Conservation (phyloP, 176 grass and related monocot genomes). For the Raddia distichophylla region DNA sequence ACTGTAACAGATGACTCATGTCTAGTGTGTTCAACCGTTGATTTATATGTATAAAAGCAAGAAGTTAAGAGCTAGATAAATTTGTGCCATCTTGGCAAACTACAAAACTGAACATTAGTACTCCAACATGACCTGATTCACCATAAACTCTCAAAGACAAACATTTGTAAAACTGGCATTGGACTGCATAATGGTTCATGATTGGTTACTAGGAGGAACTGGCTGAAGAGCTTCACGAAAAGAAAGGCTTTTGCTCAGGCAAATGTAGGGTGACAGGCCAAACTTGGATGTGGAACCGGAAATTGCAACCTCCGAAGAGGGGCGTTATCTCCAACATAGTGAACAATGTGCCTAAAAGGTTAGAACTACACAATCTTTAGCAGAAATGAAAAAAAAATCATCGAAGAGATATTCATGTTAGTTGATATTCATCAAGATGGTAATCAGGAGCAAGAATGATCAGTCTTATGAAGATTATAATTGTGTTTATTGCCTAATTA, state of each 20-base stretch:
- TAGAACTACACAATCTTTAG: not conserved
- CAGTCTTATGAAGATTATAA: not conserved
- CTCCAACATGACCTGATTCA: not conserved
- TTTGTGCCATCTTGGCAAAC: not conserved
- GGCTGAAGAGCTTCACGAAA: not conserved
- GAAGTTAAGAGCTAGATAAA: not conserved
- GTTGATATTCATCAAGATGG: not conserved
- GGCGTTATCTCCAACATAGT: not conserved
- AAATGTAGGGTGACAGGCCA: not conserved
- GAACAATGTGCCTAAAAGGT: not conserved
- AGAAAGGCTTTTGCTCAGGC: not conserved
- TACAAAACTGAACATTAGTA: not conserved
- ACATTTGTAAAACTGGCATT: not conserved
- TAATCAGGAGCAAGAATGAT: not conserved
- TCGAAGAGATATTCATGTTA: not conserved
- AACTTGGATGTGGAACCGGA: not conserved
- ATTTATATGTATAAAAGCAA: not conserved
- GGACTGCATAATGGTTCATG: not conserved
- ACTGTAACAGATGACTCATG: not conserved
- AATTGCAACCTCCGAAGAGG: not conserved
- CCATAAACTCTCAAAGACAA: not conserved
- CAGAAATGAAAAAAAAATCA: not conserved
- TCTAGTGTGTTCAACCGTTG: conserved; percentile 5
- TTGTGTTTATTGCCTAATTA: not conserved
- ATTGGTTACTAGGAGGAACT: conserved; percentile 12